Evolutionary conservation across 768 basidiomycete species (phyloP).

Genomic region (Pleurotus salmoneostramineus): DNA sequence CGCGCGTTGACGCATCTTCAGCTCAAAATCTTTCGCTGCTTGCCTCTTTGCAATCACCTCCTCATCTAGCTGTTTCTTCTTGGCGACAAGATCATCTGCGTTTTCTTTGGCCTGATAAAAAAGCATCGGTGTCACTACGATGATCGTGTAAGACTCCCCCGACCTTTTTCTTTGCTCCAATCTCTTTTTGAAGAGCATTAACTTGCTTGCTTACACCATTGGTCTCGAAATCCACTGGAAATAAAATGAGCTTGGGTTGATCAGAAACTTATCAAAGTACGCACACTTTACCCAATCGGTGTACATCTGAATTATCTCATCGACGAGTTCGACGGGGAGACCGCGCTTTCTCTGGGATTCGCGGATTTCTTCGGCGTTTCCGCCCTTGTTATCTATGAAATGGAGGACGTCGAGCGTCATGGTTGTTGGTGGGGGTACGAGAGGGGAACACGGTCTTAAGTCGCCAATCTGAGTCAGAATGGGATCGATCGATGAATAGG

Average conservation of each 20-base stretch:
- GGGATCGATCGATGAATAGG: neutral
- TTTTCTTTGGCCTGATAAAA: constrained; percentile 77
- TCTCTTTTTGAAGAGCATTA: constrained; percentile 93
- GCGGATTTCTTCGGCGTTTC: constrained; percentile 84
- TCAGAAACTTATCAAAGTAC: constrained; percentile 24
- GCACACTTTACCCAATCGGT: constrained; percentile 90
- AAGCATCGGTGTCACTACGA: neutral
- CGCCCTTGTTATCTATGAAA: constrained; percentile 87
- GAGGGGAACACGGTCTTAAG: neutral
- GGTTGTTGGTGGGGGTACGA: constrained; percentile 10
- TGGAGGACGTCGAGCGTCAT: constrained; percentile 83
- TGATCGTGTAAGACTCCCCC: neutral
- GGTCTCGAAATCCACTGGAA: constrained; percentile 81
- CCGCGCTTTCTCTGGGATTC: constrained; percentile 93
- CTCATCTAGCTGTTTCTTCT: constrained; percentile 83
- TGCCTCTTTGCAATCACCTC: constrained; percentile 74
- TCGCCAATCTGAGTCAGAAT: neutral
- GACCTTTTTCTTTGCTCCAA: constrained; percentile 91
- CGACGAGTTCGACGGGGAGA: constrained; percentile 86
- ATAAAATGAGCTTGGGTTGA: neutral
- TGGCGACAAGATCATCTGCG: constrained; percentile 80
- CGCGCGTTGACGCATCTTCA: constrained; percentile 76
- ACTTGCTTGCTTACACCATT: constrained; percentile 76
- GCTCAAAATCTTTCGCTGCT: constrained; percentile 73
- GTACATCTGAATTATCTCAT: constrained; percentile 92